These are phyloP conservation scores for Heliamphora exappendiculata DNA, from an alignment of 148 eudicot species.

Conservation along the genomic window DNA sequence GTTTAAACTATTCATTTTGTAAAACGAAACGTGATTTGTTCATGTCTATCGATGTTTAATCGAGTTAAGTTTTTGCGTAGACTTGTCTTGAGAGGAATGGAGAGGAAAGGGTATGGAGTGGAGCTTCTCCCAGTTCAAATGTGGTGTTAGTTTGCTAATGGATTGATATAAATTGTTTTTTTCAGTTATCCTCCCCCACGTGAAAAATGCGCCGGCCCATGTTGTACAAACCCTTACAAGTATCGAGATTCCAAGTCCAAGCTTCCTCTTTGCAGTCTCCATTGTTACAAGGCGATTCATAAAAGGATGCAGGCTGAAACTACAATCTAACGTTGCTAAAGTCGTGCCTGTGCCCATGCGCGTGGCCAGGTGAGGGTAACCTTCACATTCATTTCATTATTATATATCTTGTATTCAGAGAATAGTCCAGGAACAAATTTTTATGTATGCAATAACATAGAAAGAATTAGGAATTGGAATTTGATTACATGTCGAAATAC, in stretches of 20 bases:
- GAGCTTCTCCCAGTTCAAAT: too few species aligned
- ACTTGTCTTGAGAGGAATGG: too few species aligned
- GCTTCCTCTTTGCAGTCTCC: slow-evolving; percentile 83
- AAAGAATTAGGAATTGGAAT: neutral
- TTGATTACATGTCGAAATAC: neutral
- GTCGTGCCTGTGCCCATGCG: neutral
- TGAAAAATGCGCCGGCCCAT: slow-evolving; percentile 76
- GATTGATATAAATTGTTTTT: slow-evolving; percentile 9
- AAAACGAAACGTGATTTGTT: too few species aligned
- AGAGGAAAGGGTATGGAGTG: too few species aligned
- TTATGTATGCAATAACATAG: neutral
- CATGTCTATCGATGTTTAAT: too few species aligned
- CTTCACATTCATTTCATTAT: neutral
- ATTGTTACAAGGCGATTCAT: slow-evolving; percentile 81
- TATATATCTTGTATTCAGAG: neutral
- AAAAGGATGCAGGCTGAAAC: slow-evolving; percentile 31
- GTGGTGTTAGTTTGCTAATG: neutral
- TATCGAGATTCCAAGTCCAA: slow-evolving; percentile 85
- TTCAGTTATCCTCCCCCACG: slow-evolving; percentile 85
- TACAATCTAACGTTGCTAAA: slow-evolving; percentile 25
- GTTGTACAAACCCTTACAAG: slow-evolving; percentile 68
- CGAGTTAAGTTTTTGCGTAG: too few species aligned
- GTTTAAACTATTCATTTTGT: too few species aligned
- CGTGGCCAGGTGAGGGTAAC: neutral
- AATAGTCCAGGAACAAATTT: neutral